phyloP scores from a whole-genome alignment of 2,329 filamentous ascomycete genomes.

The Xylariaceae sp. region DNA sequence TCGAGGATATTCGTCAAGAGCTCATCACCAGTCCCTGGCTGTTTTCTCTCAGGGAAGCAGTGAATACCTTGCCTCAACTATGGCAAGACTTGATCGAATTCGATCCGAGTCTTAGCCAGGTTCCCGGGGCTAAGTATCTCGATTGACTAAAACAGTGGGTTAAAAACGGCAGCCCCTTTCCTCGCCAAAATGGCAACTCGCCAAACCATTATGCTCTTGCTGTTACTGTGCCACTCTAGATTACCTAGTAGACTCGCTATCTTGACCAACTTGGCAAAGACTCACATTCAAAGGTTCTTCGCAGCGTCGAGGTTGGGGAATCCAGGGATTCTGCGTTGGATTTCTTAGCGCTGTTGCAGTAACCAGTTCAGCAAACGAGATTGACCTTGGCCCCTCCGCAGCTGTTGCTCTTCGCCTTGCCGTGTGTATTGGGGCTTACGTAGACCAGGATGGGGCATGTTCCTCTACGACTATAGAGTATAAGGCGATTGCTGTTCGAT shows the following conservation, averaged over 20 bases:
- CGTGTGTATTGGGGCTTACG: conserved; percentile 21
- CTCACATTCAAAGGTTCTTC: conserved; percentile 11
- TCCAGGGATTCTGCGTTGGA: conserved; percentile 33
- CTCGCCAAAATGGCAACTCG: not conserved
- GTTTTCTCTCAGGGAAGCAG: conserved; percentile 5
- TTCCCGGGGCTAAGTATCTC: conserved; percentile 6
- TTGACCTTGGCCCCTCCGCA: conserved; percentile 21
- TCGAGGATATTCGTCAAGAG: conserved; percentile 20
- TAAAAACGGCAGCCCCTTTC: conserved; percentile 2
- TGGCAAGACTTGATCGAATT: not conserved
- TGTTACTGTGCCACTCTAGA: conserved; percentile 8
- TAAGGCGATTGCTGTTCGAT: conserved; percentile 16
- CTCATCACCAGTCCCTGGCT: conserved; percentile 12
- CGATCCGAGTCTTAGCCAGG: not conserved
- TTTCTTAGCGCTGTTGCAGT: conserved; percentile 29
- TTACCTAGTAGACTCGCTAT: conserved; percentile 19
- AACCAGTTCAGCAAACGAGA: conserved; percentile 12
- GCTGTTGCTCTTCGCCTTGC: conserved; percentile 27
- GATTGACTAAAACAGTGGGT: conserved; percentile 7
- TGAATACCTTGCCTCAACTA: conserved; percentile 3
- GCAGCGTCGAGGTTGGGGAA: conserved; percentile 10
- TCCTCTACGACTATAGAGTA: conserved; percentile 1
- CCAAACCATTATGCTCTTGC: conserved; percentile 12
- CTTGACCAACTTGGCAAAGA: conserved; percentile 9
- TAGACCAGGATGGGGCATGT: conserved; percentile 18